Evolutionary conservation across 495 filamentous ascomycete genomes (phyloP).

Genomic region (Neurospora sp.): DNA sequence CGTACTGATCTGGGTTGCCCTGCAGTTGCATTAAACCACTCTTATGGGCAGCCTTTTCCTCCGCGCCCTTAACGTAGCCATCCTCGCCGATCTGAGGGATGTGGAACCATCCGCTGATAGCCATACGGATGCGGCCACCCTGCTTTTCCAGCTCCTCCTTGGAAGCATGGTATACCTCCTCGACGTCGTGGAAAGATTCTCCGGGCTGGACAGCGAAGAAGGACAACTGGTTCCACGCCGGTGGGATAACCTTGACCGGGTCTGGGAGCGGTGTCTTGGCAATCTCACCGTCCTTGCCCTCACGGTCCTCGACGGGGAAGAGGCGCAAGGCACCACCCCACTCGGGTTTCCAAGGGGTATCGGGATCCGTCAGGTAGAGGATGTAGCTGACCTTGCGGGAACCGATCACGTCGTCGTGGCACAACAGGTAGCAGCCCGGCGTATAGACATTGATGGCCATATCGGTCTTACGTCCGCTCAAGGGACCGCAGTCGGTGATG

Average conservation of each 20-base stretch:
- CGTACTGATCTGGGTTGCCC: conserved; percentile 78
- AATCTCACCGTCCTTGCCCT: conserved; percentile 55
- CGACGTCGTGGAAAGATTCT: conserved; percentile 96
- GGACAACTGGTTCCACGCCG: conserved; percentile 91
- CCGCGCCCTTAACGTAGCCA: conserved; percentile 81
- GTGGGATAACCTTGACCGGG: conserved; percentile 67
- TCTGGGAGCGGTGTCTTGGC: conserved; percentile 70
- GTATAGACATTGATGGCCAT: conserved; percentile 99
- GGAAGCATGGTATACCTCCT: conserved; percentile 75
- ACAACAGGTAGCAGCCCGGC: conserved; percentile 87
- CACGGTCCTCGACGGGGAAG: conserved; percentile 61
- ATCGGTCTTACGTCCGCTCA: conserved; percentile 93
- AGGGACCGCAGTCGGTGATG: conserved; percentile 71
- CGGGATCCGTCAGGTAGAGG: conserved; percentile 88
- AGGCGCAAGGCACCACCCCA: conserved; percentile 92
- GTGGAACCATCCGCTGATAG: conserved; percentile 99
- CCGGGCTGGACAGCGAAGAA: conserved; percentile 98
- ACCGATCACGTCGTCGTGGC: conserved; percentile 98
- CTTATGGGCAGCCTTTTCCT: conserved; percentile 75
- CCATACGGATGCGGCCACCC: conserved; percentile 76
- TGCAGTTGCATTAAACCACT: conserved; percentile 87
- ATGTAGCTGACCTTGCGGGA: conserved; percentile 91
- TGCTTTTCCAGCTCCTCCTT: conserved; percentile 46
- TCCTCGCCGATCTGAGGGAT: conserved; percentile 93
- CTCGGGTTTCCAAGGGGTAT: conserved; percentile 78